Base-by-base conservation (phyloP, 2,329 filamentous ascomycete species). In the Beauveria bassiana region DNA sequence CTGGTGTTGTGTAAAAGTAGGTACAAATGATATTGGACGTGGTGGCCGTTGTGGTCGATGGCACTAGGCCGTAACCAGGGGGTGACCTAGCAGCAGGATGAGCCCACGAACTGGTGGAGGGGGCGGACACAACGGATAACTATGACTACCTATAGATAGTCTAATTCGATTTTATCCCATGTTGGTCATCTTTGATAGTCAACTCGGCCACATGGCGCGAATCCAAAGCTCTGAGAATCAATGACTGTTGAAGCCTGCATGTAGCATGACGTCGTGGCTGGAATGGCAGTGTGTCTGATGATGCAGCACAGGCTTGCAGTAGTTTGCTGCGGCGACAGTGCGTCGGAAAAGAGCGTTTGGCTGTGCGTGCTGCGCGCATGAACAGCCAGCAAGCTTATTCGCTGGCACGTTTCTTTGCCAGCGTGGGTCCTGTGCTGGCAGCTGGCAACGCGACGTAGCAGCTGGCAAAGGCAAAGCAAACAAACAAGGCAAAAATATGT, bases 271-370 rank as follows among this genome's bases (percentile, higher is more conserved):
- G 54, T 47, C 16, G 28, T 12, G 26, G 54, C 22, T 28, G 52
- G 9, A 22, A 34, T 46, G 42, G 28, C 12, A 54, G 53, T 43
- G 53, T 20, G 53, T 28, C 26, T 49, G 18, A 22, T 51, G 43
- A 38, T 46, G 54, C 40, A 47, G n/a, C 18, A 38, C 56, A 52
- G 46, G 56, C 56, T 59, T 59, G 47, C 56, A 59, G 56, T 45
- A 59, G 56, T 51, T 40, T 49, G 45, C 26, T 8, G 55, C 20
- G 38, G n/a, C 12, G 38, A 16, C 9, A 24, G 26, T 57, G 28
- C 20, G 10, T 12, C 26, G 55, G 12, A 53, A 53, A 16, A 56
- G 9, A 18, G 18, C 16, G 42, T 38, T 38, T 57, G 24, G 22
- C 34, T 20, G 56, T 59, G 56, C 31, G 24, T 52, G 46, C 31